Conservation (phyloP, 495 filamentous ascomycete genomes). For the Penicillium daleae region DNA sequence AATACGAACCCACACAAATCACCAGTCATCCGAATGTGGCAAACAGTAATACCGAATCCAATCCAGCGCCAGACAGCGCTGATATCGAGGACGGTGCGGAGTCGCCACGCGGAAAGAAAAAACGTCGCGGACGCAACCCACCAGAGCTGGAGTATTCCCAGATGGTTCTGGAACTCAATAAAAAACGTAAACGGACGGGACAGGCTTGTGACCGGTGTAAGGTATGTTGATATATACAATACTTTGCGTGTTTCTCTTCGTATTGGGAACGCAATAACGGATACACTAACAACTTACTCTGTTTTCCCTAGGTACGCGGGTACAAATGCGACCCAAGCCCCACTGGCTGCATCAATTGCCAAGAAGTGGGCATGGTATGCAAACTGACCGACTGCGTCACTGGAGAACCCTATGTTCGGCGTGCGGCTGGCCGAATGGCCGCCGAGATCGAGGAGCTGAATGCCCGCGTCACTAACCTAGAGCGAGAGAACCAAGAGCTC, state of each 20-base stretch:
- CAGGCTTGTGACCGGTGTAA: slow-evolving; percentile 94
- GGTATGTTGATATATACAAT: slow-evolving; percentile 51
- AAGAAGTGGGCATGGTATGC: slow-evolving; percentile 71
- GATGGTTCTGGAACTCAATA: slow-evolving; percentile 65
- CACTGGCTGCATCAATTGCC: slow-evolving; percentile 76
- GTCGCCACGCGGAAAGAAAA: background rate
- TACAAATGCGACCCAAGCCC: slow-evolving; percentile 78
- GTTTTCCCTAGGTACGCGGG: slow-evolving; percentile 67
- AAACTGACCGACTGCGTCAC: slow-evolving; percentile 85
- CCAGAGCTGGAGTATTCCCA: slow-evolving; percentile 62
- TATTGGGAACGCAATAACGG: background rate
- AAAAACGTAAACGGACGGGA: slow-evolving; percentile 70
- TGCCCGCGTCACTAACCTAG: background rate
- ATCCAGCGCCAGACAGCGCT: no score
- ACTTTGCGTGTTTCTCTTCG: background rate
- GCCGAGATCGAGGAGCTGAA: background rate
- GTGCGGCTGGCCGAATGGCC: slow-evolving; percentile 31
- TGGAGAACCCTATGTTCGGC: slow-evolving; percentile 73
- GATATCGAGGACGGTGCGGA: background rate
- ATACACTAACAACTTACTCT: background rate
- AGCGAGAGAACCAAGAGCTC: slow-evolving; percentile 5
- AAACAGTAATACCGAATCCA: background rate
- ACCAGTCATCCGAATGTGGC: background rate
- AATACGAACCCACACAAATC: background rate
- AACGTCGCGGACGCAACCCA: slow-evolving; percentile 24